phyloP scores from a whole-genome alignment of 2,329 filamentous ascomycete genomes.

The Apiospora hydei region DNA sequence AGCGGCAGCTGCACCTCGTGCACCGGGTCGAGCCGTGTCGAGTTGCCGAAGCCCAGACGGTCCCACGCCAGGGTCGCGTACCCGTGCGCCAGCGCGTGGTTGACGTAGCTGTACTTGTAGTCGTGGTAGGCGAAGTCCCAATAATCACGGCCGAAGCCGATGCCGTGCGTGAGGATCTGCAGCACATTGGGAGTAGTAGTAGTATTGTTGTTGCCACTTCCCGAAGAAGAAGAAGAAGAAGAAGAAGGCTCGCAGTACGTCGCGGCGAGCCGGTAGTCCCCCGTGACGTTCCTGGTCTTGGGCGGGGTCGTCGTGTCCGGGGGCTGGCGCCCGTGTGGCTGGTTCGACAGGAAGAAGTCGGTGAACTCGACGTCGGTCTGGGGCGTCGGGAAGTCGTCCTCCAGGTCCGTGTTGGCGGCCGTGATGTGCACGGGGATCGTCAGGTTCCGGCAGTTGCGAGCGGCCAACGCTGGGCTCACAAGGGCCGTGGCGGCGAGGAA shows the following conservation, averaged over 20 bases:
- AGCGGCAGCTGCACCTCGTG: constrained; percentile 65
- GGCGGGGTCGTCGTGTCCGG: background rate
- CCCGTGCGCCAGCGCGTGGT: constrained; percentile 59
- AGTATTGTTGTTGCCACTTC: constrained; percentile 41
- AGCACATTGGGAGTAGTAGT: constrained; percentile 43
- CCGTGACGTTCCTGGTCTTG: constrained; percentile 50
- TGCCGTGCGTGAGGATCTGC: constrained; percentile 61
- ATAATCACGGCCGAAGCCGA: constrained; percentile 64
- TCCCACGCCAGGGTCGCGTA: constrained; percentile 69
- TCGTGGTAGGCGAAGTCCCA: constrained; percentile 66
- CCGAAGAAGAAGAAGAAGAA: background rate
- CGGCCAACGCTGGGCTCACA: constrained; percentile 37
- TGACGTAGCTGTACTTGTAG: constrained; percentile 69
- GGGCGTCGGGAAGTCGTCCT: constrained; percentile 50
- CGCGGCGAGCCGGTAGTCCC: constrained; percentile 63
- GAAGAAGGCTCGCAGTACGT: constrained; percentile 64
- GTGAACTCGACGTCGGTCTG: constrained; percentile 63
- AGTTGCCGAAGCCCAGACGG: constrained; percentile 66
- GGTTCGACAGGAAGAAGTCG: constrained; percentile 54
- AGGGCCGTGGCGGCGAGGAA: constrained; percentile 18
- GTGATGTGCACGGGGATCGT: constrained; percentile 63
- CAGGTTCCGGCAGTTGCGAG: constrained; percentile 54
- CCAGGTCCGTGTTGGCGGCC: constrained; percentile 60
- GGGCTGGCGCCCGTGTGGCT: constrained; percentile 23
- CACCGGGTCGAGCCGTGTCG: constrained; percentile 64